phyloP scores from a whole-genome alignment of 139 green algal genomes.

The Coccomyxa sp. region DNA sequence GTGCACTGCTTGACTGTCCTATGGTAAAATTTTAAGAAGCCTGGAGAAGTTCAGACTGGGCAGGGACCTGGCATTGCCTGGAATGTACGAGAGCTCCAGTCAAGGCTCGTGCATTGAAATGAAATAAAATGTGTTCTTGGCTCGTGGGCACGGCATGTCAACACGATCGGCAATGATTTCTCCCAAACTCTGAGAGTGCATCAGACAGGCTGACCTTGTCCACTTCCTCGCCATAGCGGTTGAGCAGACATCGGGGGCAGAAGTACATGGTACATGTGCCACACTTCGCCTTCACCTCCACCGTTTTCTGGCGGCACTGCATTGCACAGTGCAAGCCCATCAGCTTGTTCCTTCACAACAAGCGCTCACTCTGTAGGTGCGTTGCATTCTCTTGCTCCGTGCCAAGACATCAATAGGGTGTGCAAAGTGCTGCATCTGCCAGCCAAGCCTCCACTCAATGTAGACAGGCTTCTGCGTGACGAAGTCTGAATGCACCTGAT shows the following conservation, averaged over 20 bases:
- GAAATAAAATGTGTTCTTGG: too few relatives aligned
- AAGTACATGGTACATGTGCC: slow-evolving; percentile 43
- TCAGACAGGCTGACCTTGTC: not conserved
- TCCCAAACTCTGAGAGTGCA: too few relatives aligned
- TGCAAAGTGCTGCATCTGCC: not conserved
- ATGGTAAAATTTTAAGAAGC: too few relatives aligned
- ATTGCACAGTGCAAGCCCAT: not conserved
- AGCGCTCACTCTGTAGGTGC: too few relatives aligned
- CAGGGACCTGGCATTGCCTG: not conserved
- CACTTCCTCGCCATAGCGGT: slow-evolving; percentile 38
- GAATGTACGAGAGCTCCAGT: not conserved
- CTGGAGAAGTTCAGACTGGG: too few relatives aligned
- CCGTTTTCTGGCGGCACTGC: slow-evolving; percentile 59
- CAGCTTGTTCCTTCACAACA: not conserved
- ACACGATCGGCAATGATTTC: too few relatives aligned
- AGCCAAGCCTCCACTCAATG: not conserved
- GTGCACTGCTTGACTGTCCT: too few relatives aligned
- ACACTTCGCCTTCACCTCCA: slow-evolving; percentile 52
- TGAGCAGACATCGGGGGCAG: slow-evolving; percentile 48
- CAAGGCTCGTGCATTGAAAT: too few relatives aligned
- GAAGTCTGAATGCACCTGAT: slow-evolving; percentile 28
- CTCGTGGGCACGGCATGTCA: too few relatives aligned
- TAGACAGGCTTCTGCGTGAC: not conserved
- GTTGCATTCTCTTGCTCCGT: not conserved
- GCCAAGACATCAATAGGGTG: not conserved